A percentile compares a stretch with the other conserved stretches of the same genome.
phyloP scores from a whole-genome alignment of 2,329 filamentous ascomycete genomes.

The Ceratocystis diversiconidia region DNA sequence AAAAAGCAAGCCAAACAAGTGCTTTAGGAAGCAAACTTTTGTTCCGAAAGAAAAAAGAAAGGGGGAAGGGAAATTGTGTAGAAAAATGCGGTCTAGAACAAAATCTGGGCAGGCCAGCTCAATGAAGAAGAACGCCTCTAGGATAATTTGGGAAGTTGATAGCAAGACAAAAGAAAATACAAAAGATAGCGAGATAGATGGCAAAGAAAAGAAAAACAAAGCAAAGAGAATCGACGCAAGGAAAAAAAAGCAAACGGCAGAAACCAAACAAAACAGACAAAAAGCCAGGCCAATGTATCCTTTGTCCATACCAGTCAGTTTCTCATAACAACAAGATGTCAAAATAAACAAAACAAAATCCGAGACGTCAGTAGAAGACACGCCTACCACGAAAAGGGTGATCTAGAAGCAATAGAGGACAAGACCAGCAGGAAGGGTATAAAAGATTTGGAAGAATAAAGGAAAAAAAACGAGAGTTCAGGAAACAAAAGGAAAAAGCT shows the following conservation, averaged over 20 bases:
- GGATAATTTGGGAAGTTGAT: neutral
- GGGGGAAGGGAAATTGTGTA: neutral
- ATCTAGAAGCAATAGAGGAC: neutral
- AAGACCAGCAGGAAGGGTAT: neutral
- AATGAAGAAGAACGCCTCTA: slow-evolving; percentile 4
- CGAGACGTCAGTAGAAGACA: neutral
- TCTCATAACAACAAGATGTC: slow-evolving; percentile 7
- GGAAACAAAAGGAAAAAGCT: slow-evolving; percentile 1
- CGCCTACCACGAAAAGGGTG: neutral
- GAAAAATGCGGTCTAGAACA: slow-evolving; percentile 3
- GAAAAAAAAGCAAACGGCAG: slow-evolving; percentile 6
- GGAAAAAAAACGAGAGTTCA: neutral
- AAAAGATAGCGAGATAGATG: neutral
- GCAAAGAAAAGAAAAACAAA: neutral
- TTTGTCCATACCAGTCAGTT: slow-evolving; percentile 8
- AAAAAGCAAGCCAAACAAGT: neutral
- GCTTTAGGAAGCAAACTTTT: neutral
- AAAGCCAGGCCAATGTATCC: slow-evolving; percentile 6
- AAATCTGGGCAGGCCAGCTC: slow-evolving; percentile 7
- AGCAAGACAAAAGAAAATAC: slow-evolving; percentile 2
- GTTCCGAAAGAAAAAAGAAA: slow-evolving; percentile 1
- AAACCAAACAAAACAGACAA: neutral
- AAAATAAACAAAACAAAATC: slow-evolving; percentile 4
- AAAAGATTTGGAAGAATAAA: slow-evolving; percentile 6
- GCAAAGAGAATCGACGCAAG: neutral